Percentiles rank a stretch among this genome's conserved stretches.
These are phyloP conservation scores for Mortierella sp. DNA, from an alignment of 371 early-diverging fungal species.

Conservation along the genomic window DNA sequence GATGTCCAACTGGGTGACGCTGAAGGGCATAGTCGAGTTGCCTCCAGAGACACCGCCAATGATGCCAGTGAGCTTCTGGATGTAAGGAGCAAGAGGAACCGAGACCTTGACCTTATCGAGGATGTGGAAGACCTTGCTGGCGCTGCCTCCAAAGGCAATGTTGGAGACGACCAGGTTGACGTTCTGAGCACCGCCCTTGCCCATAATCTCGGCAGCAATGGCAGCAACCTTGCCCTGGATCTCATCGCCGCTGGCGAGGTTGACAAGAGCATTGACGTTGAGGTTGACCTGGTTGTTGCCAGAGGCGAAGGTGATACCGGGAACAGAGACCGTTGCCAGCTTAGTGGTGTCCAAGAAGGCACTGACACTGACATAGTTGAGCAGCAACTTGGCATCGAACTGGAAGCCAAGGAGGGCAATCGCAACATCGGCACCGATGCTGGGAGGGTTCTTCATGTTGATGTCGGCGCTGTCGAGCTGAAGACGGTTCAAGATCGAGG, in stretches of 20 bases:
- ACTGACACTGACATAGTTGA: slow-evolving; percentile 53
- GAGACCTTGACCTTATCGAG: slow-evolving; percentile 52
- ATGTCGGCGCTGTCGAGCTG: slow-evolving; percentile 49
- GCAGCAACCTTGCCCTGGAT: slow-evolving; percentile 55
- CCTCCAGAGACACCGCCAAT: slow-evolving; percentile 34
- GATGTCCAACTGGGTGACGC: slow-evolving; percentile 43
- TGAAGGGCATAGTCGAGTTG: slow-evolving; percentile 24
- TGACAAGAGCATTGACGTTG: slow-evolving; percentile 33
- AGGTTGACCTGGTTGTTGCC: slow-evolving; percentile 48
- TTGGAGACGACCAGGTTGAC: slow-evolving; percentile 53
- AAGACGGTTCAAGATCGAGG: slow-evolving; percentile 42
- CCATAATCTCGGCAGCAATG: slow-evolving; percentile 45
- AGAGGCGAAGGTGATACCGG: slow-evolving; percentile 37
- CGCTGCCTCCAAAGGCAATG: slow-evolving; percentile 50
- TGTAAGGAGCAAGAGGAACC: slow-evolving; percentile 48
- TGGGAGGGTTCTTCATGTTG: slow-evolving; percentile 57
- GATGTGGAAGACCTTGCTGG: slow-evolving; percentile 44
- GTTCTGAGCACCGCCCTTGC: slow-evolving; percentile 26
- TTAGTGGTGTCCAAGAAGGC: slow-evolving; percentile 52
- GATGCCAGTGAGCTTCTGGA: slow-evolving; percentile 44
- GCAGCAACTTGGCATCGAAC: slow-evolving; percentile 52
- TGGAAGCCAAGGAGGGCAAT: slow-evolving; percentile 38
- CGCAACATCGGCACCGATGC: slow-evolving; percentile 53
- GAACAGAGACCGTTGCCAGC: slow-evolving; percentile 47
- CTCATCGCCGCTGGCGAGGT: slow-evolving; percentile 33